Evolutionary conservation across 2,329 filamentous ascomycete genomes (phyloP).

Genomic region (Colletotrichum sp.): DNA sequence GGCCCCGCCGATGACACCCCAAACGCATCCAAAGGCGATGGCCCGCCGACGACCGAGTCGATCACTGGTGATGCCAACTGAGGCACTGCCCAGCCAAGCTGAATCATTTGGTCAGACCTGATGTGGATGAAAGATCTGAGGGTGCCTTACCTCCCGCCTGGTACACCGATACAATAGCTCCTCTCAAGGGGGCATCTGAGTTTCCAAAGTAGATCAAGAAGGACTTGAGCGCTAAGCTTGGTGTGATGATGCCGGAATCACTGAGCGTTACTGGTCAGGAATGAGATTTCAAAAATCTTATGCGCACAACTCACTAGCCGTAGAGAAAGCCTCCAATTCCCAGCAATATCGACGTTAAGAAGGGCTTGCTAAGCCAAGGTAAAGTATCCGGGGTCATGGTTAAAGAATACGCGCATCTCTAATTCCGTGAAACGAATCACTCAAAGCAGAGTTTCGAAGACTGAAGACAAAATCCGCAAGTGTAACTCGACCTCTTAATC

Average conservation of each 20-base stretch:
- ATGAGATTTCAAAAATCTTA: background rate
- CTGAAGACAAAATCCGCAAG: background rate
- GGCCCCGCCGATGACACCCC: constrained; percentile 40
- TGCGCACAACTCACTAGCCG: constrained; percentile 33
- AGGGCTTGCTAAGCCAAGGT: constrained; percentile 38
- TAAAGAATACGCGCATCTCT: background rate
- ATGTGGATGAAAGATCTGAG: no score
- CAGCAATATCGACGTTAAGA: constrained; percentile 40
- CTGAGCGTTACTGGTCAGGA: constrained; percentile 23
- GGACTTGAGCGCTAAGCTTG: constrained; percentile 38
- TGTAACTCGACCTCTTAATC: background rate
- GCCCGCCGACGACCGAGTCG: constrained; percentile 39
- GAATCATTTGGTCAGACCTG: background rate
- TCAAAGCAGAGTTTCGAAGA: background rate
- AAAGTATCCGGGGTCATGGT: constrained; percentile 11
- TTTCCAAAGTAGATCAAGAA: constrained; percentile 39
- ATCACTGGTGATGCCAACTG: constrained; percentile 41
- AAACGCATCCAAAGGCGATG: constrained; percentile 43
- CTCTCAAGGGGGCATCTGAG: constrained; percentile 36
- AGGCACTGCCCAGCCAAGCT: constrained; percentile 45
- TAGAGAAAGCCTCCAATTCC: constrained; percentile 45
- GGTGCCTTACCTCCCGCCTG: constrained; percentile 37
- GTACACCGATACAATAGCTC: constrained; percentile 44
- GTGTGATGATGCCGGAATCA: constrained; percentile 46
- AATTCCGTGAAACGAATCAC: background rate